Evolutionary conservation across 169 alveolate species (phyloP).

Genomic region (Pseudocohnilembus persalinus): DNA sequence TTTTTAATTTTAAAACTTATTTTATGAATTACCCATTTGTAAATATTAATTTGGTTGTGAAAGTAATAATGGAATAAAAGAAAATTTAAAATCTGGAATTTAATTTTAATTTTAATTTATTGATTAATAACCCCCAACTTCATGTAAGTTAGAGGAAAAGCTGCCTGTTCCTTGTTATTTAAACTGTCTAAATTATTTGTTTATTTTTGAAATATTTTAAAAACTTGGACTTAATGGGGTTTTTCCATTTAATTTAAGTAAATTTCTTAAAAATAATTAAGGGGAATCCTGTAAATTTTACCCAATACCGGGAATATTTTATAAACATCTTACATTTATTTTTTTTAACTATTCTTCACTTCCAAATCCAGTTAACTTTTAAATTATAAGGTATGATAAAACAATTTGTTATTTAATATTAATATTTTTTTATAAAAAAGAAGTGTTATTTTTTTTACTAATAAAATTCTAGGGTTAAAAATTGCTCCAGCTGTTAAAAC

Average conservation of each 20-base stretch:
- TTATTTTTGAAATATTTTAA: too few relatives aligned
- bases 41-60: too few relatives aligned
- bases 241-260: too few relatives aligned
- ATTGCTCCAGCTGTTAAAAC: constrained; percentile 38
- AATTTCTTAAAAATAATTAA: background rate
- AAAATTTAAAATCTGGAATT: too few relatives aligned
- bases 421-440: too few relatives aligned
- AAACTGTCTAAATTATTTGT: background rate
- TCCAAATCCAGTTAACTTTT: background rate
- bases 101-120: too few relatives aligned
- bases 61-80: too few relatives aligned
- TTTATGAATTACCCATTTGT: too few relatives aligned
- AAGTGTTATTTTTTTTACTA: background rate
- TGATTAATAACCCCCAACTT: background rate
- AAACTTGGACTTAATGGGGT: background rate
- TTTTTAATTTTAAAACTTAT: too few relatives aligned
- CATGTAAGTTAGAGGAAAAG: background rate
- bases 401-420: too few relatives aligned
- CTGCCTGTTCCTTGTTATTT: background rate
- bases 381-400: too few relatives aligned
- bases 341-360: background rate
- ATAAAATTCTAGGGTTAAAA: constrained; percentile 25
- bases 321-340: background rate
- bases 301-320: background rate
- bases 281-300: background rate